Evolutionary conservation across 2,329 filamentous ascomycete genomes (phyloP).

Genomic region (Aschersonia sp.): DNA sequence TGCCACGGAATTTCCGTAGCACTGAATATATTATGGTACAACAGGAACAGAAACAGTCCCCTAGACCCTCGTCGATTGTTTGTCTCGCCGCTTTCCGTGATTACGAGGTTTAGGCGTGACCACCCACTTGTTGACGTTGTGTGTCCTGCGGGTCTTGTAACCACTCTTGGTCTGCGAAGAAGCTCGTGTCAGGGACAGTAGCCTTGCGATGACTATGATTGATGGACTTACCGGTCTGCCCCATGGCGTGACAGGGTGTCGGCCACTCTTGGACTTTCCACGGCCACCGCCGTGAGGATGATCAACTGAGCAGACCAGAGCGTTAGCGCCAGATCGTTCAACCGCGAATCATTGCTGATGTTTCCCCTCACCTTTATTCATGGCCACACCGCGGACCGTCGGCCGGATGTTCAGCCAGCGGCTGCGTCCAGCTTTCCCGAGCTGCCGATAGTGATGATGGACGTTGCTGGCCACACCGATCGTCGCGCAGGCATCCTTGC

Average conservation of each 20-base stretch:
- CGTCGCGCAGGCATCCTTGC: slow-evolving; percentile 85
- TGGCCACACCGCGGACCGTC: slow-evolving; percentile 91
- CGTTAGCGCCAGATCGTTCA: not conserved
- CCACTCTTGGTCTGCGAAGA: slow-evolving; percentile 54
- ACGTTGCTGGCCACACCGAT: slow-evolving; percentile 90
- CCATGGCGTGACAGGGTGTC: slow-evolving; percentile 91
- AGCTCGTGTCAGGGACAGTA: not conserved
- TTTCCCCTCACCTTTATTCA: slow-evolving; percentile 71
- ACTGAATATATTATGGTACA: too few species aligned
- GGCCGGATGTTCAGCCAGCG: slow-evolving; percentile 90
- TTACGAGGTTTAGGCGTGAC: slow-evolving; percentile 74
- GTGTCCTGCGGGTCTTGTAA: slow-evolving; percentile 81
- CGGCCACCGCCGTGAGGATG: slow-evolving; percentile 98
- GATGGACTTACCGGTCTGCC: slow-evolving; percentile 65
- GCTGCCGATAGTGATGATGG: slow-evolving; percentile 75
- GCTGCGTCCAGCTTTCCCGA: slow-evolving; percentile 89
- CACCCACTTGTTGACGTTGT: slow-evolving; percentile 85
- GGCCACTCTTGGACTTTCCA: slow-evolving; percentile 98
- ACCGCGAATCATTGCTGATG: not conserved
- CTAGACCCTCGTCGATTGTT: slow-evolving; percentile 28
- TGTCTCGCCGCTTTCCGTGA: slow-evolving; percentile 72
- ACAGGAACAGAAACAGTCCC: not conserved
- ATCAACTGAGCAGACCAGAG: slow-evolving; percentile 44
- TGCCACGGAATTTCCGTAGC: too few species aligned
- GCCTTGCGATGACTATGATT: not conserved